These are phyloP conservation scores for Drechslerella stenobrocha DNA, from an alignment of 2,329 filamentous ascomycete genomes.

Conservation along the genomic window DNA sequence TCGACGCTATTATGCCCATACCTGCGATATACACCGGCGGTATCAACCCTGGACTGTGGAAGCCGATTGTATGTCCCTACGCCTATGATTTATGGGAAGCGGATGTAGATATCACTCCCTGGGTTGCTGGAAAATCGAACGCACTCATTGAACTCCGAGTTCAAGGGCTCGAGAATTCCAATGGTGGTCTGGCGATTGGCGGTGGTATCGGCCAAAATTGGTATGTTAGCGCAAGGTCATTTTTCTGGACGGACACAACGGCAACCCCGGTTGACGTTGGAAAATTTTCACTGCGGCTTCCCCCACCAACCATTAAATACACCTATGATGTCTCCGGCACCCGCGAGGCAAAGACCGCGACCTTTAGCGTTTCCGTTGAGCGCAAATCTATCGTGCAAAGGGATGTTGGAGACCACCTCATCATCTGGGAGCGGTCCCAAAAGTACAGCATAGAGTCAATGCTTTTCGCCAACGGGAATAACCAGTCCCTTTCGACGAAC, in stretches of 20 bases:
- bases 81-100: conserved; percentile 77
- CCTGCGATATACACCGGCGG: conserved; percentile 82
- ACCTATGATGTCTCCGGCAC: conserved; percentile 10
- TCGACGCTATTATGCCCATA: conserved; percentile 78
- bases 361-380: conserved; percentile 16
- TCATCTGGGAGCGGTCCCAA: conserved; percentile 15
- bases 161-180: conserved; percentile 16
- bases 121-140: conserved; percentile 54
- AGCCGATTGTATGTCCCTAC: conserved; percentile 76
- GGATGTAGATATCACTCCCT: conserved; percentile 80
- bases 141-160: conserved; percentile 28
- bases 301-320: conserved; percentile 9
- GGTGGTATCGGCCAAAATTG: conserved; percentile 66
- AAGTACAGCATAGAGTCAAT: conserved; percentile 24
- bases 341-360: conserved; percentile 6
- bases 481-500: conserved; percentile 27
- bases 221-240: conserved; percentile 77
- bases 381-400: conserved; percentile 8
- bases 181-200: conserved; percentile 14
- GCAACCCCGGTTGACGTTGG: conserved; percentile 59
- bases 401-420: background rate
- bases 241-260: conserved; percentile 69
- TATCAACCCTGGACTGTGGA: conserved; percentile 73
- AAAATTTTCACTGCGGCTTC: conserved; percentile 11
- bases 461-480: conserved; percentile 29